Conservation (phyloP, 2,329 filamentous ascomycete species). For the Penicillium sp. region DNA sequence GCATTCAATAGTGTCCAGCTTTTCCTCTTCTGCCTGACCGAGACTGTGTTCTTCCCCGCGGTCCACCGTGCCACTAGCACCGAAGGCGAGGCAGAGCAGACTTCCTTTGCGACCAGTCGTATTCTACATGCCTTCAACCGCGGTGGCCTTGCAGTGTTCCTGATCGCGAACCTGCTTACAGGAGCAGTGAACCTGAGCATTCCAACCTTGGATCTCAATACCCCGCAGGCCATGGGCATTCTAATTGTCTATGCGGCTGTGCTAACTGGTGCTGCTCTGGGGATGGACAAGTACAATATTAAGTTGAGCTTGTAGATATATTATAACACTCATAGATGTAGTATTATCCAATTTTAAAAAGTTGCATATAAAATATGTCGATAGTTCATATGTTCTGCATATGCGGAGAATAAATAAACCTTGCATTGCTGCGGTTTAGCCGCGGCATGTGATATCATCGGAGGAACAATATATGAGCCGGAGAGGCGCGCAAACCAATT, state of each 20-base stretch:
- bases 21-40: slow-evolving; percentile 65
- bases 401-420: not conserved
- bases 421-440: not conserved
- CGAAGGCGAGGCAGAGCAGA: slow-evolving; percentile 54
- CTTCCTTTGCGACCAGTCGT: slow-evolving; percentile 63
- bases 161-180: slow-evolving; percentile 81
- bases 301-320: slow-evolving; percentile 23
- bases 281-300: slow-evolving; percentile 33
- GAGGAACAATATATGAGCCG: not conserved
- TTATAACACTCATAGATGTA: not conserved
- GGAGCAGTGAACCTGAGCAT: slow-evolving; percentile 81
- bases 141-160: slow-evolving; percentile 76
- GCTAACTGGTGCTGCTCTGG: slow-evolving; percentile 56
- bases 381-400: not conserved
- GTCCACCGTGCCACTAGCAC: slow-evolving; percentile 52
- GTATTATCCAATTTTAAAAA: not conserved
- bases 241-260: slow-evolving; percentile 62
- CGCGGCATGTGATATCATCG: slow-evolving; percentile 14
- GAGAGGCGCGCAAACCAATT: not conserved
- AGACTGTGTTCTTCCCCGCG: slow-evolving; percentile 67
- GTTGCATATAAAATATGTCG: not conserved
- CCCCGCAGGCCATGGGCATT: slow-evolving; percentile 60
- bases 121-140: slow-evolving; percentile 78
- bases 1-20: slow-evolving; percentile 84
- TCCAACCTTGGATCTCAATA: slow-evolving; percentile 65